Conservation (phyloP, 2,329 filamentous ascomycete genomes). For the Phyllosticta citribraziliensis region DNA sequence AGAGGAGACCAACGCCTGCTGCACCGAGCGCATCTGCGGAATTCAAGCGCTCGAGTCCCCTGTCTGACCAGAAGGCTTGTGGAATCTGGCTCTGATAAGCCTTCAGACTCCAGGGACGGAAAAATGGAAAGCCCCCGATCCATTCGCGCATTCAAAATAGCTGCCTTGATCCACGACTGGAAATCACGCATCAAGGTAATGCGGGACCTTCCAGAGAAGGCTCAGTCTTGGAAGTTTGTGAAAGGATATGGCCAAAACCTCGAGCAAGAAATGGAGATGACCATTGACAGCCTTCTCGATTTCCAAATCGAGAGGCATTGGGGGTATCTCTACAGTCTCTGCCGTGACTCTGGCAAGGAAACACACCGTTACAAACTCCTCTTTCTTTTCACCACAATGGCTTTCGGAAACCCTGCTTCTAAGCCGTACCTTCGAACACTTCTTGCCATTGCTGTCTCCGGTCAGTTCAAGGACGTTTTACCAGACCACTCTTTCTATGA, state of each 20-base stretch:
- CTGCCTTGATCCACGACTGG: conserved; percentile 11
- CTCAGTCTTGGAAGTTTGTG: not conserved
- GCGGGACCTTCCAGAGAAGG: not conserved
- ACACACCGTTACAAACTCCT: not conserved
- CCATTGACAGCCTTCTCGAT: too few species aligned
- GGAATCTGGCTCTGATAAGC: conserved; percentile 7
- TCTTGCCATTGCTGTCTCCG: not conserved
- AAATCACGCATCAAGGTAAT: not conserved
- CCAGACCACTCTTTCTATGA: not conserved
- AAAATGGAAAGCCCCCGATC: conserved; percentile 9
- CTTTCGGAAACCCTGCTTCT: not conserved
- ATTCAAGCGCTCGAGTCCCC: conserved; percentile 19
- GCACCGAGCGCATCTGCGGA: conserved; percentile 21
- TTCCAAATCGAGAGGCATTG: too few species aligned
- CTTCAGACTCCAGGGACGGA: conserved; percentile 13
- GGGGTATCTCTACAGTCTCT: not conserved
- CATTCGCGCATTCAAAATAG: conserved; percentile 12
- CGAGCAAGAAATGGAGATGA: too few species aligned
- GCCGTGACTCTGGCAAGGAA: not conserved
- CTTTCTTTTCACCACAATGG: not conserved
- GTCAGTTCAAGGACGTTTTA: not conserved
- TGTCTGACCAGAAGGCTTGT: conserved; percentile 23
- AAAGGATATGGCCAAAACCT: not conserved
- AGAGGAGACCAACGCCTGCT: conserved; percentile 15
- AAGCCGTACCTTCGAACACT: not conserved